Percentiles rank a stretch among this genome's conserved stretches.
These are phyloP conservation scores for Arabidopsis arenosa DNA, from an alignment of 345 rosid species.

Conservation along the genomic window DNA sequence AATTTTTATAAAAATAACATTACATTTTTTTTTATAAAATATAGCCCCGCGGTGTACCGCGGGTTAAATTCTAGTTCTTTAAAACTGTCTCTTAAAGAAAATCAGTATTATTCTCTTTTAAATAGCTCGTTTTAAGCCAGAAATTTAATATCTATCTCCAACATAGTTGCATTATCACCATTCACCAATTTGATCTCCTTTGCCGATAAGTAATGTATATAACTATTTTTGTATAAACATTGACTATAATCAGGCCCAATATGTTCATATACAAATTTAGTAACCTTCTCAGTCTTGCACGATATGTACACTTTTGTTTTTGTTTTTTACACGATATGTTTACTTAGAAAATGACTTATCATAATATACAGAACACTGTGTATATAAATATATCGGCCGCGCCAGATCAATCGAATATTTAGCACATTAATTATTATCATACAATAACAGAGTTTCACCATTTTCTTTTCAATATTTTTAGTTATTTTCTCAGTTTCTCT, in stretches of 20 bases:
- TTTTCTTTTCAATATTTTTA: slow-evolving; percentile 9
- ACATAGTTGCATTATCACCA: neutral
- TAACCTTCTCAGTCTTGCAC: neutral
- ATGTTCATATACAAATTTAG: neutral
- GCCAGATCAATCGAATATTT: neutral
- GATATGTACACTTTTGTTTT: neutral
- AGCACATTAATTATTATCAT: neutral
- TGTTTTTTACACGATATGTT: neutral
- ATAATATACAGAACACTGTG: neutral
- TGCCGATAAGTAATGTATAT: slow-evolving; percentile 7
- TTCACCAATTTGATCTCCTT: neutral
- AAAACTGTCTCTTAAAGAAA: too few species aligned
- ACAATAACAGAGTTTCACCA: slow-evolving; percentile 2
- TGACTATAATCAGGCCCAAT: neutral
- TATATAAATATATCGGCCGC: neutral
- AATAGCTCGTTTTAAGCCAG: neutral
- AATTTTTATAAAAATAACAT: too few species aligned
- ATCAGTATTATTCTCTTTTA: neutral
- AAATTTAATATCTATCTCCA: neutral
- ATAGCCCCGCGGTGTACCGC: too few species aligned
- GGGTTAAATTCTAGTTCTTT: too few species aligned
- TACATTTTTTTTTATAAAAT: too few species aligned
- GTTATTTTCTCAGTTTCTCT: neutral
- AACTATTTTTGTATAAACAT: neutral
- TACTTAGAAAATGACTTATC: neutral